Conservation (phyloP, 495 filamentous ascomycete genomes). For the Glarea lozoyensis region DNA sequence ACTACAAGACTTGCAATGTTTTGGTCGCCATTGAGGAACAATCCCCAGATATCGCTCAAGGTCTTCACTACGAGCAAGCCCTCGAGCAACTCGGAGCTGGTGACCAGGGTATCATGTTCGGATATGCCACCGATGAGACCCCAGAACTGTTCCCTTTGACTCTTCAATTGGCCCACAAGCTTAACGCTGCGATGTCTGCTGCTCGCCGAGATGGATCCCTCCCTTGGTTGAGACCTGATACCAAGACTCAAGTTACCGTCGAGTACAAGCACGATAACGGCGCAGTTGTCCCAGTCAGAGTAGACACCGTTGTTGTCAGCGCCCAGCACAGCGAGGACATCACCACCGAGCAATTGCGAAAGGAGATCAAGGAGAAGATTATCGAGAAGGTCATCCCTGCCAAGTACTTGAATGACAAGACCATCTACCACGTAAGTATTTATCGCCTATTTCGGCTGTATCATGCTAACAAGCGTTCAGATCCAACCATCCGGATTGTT, state of each 20-base stretch:
- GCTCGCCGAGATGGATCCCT: constrained; percentile 79
- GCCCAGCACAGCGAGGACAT: constrained; percentile 88
- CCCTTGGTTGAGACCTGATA: constrained; percentile 94
- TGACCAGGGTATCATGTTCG: constrained; percentile 99
- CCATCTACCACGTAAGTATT: constrained; percentile 76
- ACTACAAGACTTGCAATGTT: constrained; percentile 99
- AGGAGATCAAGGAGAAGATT: constrained; percentile 96
- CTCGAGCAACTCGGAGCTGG: constrained; percentile 96
- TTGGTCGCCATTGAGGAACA: constrained; percentile 99
- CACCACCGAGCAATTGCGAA: constrained; percentile 85
- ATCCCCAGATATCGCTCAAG: constrained; percentile 97
- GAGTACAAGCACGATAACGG: constrained; percentile 96
- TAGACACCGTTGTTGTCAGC: constrained; percentile 94
- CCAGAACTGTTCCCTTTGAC: constrained; percentile 94
- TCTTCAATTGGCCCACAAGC: constrained; percentile 85
- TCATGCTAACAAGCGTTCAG: constrained; percentile 29
- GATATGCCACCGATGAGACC: constrained; percentile 98
- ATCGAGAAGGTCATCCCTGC: constrained; percentile 88
- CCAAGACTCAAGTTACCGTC: constrained; percentile 98
- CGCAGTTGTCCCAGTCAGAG: constrained; percentile 82
- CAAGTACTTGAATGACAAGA: constrained; percentile 83
- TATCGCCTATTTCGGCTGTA: background rate
- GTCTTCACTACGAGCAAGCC: constrained; percentile 92
- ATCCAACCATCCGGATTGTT: constrained; percentile 97
- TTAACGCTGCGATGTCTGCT: constrained; percentile 85